Evolutionary conservation across 176 grass and related monocot species (phyloP), one percentile per base, ranked within the genome.

Genomic region (Guadua angustifolia): DNA sequence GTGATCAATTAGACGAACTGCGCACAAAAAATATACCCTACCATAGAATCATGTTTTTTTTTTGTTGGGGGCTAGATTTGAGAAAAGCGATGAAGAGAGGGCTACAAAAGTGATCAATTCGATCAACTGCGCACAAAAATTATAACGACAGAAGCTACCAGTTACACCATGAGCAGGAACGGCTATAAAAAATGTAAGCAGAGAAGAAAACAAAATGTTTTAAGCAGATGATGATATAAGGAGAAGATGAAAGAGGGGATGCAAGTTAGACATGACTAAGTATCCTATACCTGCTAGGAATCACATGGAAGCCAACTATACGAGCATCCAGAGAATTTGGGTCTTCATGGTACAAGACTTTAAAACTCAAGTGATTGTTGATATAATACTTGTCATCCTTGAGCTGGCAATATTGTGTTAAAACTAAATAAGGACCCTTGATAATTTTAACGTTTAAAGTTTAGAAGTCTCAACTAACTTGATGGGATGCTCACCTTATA

Each of bases 261-360:
- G 21, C 15, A 60, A 69, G 70, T 82, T 44, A 44, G 16, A 75
- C 46, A 80, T 77, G 21, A 69, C 32, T 76, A 64, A 59, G 47
- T 58, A 70, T 36, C 43, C 13, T 33, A 81, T 72, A 94, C 93
- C 93, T 94, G 88, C 93, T 94, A 74, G 93, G 93, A 84, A 90
- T 92, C 59, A 92, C 93, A 84, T 94, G 90, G 69, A 94, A 94
- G 68, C 93, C 93, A 88, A 94, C 93, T 78, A 94, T 94, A 62
- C 93, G 90, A 81, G 88, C 82, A 74, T 90, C 90, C 8, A 69
- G 82, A 62, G 85, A 77, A 42, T 85, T 87, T 86, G 62, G 40
- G 43, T 92, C 93, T 84, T 92, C 86, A 88, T 94, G 90, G 36
- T 84, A 92, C 75, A 92, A 77, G 59, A 94, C 88, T 90, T 88